Evolutionary conservation across 129 eudicot genomes (phyloP).

Genomic region (Flaveria brownii): DNA sequence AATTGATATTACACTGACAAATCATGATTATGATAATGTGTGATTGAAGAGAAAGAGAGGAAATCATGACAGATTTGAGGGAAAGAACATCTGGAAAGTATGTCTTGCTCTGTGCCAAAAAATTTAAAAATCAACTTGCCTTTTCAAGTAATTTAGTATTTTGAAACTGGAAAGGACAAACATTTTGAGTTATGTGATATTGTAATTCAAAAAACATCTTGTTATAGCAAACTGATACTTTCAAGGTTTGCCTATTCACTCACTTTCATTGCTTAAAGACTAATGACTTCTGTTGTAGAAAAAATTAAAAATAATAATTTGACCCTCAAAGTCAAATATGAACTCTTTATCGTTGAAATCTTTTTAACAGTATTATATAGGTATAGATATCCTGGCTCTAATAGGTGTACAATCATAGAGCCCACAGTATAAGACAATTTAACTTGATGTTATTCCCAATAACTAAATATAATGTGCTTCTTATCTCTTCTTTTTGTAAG

Average conservation of each 20-base stretch:
- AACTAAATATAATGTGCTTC: background rate
- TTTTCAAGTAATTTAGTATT: background rate
- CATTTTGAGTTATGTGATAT: background rate
- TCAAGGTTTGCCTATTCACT: conserved; percentile 13
- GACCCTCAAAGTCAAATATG: conserved; percentile 23
- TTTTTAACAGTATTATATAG: background rate
- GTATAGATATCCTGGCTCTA: conserved; percentile 3
- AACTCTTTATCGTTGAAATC: background rate
- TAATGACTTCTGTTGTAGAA: background rate
- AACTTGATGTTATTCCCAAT: conserved; percentile 10
- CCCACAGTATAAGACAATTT: conserved; percentile 14
- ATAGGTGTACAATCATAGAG: background rate
- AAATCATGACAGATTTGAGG: conserved; percentile 5
- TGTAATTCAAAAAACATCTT: conserved; percentile 1
- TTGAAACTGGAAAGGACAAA: conserved; percentile 21
- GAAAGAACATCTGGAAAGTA: background rate
- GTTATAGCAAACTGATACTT: conserved; percentile 10
- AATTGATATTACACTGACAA: background rate
- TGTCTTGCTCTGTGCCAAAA: conserved; percentile 13
- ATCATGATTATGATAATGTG: background rate
- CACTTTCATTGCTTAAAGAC: background rate
- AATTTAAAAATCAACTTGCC: background rate
- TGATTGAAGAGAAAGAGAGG: background rate
- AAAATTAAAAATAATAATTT: conserved; percentile 1
- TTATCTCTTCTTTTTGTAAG: conserved; percentile 8